Evolutionary conservation across 2,329 filamentous ascomycete genomes (phyloP).

Genomic region (Pseudocercospora pini-densiflorae): DNA sequence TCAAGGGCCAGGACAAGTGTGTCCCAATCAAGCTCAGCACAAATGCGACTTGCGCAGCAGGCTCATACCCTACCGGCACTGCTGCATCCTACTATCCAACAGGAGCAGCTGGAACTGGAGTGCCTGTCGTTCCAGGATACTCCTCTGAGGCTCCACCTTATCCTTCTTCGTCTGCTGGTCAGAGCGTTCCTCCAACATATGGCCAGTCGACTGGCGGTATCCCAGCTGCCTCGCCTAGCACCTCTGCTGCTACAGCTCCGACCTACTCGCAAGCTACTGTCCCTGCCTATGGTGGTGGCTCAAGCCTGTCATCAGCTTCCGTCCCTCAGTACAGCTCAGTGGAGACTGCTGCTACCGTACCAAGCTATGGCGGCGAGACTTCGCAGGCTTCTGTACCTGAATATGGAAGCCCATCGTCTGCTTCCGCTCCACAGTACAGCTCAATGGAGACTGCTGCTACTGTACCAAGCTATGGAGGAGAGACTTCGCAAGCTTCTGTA

Average conservation of each 20-base stretch:
- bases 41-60: slow-evolving; percentile 19
- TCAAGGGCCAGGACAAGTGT: slow-evolving; percentile 25
- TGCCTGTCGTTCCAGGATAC: slow-evolving; percentile 13
- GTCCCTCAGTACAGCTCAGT: not conserved
- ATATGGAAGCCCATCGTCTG: not conserved
- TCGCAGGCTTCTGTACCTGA: not conserved
- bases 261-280: not conserved
- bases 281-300: not conserved
- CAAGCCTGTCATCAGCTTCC: not conserved
- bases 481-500: not conserved
- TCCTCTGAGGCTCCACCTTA: slow-evolving; percentile 12
- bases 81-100: slow-evolving; percentile 10
- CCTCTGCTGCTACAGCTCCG: not conserved
- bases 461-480: not conserved
- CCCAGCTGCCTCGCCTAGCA: not conserved
- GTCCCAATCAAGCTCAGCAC: slow-evolving; percentile 23
- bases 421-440: not conserved
- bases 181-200: not conserved
- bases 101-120: not conserved
- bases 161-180: slow-evolving; percentile 8
- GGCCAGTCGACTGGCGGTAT: not conserved
- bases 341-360: not conserved
- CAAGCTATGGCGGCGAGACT: not conserved
- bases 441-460: not conserved
- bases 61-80: slow-evolving; percentile 3